Conservation (phyloP, 306 rosid species). For the Sesbania bispinosa region DNA sequence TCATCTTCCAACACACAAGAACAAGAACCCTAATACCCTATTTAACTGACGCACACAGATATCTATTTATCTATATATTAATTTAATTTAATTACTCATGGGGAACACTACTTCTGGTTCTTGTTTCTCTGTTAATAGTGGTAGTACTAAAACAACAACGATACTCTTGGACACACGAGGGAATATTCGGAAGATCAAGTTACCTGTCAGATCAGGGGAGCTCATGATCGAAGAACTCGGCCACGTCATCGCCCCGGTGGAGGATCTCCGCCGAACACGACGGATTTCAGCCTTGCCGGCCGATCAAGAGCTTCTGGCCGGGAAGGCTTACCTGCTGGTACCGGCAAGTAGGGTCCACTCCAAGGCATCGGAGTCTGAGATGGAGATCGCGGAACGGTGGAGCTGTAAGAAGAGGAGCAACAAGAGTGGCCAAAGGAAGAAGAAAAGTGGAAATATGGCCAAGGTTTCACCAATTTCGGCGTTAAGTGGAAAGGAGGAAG, state of each 20-base stretch:
- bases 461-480: slow-evolving; percentile 49
- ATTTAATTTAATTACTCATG: no score
- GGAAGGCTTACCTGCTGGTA: slow-evolving; percentile 37
- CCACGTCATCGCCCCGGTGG: slow-evolving; percentile 36
- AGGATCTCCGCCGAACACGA: slow-evolving; percentile 31
- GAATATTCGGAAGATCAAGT: slow-evolving; percentile 23
- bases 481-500: neutral
- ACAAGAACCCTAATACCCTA: no score
- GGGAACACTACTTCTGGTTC: neutral
- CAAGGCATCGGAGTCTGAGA: slow-evolving; percentile 36
- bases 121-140: neutral
- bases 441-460: slow-evolving; percentile 16
- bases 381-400: slow-evolving; percentile 22
- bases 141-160: neutral
- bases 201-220: slow-evolving; percentile 46
- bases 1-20: neutral
- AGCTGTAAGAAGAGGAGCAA: no score
- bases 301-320: slow-evolving; percentile 39
- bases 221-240: slow-evolving; percentile 54
- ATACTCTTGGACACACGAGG: slow-evolving; percentile 40
- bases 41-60: no score
- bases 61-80: no score
- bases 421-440: neutral
- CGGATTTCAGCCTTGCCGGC: slow-evolving; percentile 45
- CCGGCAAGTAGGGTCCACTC: slow-evolving; percentile 36